A percentile compares a stretch with the other conserved stretches of the same genome.
Conservation (phyloP, 352 stramenopile species). For the Pythium biforme region DNA sequence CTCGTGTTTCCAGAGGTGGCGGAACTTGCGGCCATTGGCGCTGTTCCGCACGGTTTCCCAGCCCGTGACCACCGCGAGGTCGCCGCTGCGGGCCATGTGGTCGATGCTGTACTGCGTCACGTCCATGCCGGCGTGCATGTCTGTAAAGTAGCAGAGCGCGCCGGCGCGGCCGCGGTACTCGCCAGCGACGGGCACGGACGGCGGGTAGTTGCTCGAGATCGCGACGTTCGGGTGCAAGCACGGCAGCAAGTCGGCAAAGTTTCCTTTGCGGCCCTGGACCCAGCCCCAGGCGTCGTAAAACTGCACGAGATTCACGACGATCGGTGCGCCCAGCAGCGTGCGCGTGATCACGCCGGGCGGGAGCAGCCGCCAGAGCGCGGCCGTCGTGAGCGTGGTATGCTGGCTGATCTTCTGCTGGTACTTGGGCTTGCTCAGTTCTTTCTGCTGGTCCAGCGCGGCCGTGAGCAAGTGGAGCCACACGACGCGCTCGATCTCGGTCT, state of each 20-base stretch:
- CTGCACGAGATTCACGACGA: conserved; percentile 55
- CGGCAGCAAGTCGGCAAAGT: conserved; percentile 75
- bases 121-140: conserved; percentile 69
- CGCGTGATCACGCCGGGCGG: conserved; percentile 31
- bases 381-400: conserved; percentile 17
- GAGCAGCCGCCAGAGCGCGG: conserved; percentile 33
- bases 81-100: conserved; percentile 61
- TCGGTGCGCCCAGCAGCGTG: conserved; percentile 55
- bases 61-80: conserved; percentile 76
- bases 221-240: conserved; percentile 77
- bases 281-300: conserved; percentile 78
- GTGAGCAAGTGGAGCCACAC: conserved; percentile 73
- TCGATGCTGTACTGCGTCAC: conserved; percentile 69
- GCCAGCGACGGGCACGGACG: conserved; percentile 61
- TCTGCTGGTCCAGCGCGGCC: conserved; percentile 58
- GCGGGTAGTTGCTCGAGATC: conserved; percentile 76
- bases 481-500: conserved; percentile 74
- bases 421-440: conserved; percentile 38
- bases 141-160: conserved; percentile 69
- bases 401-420: conserved; percentile 10
- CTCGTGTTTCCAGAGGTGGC: conserved; percentile 83
- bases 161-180: conserved; percentile 67
- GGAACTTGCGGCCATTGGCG: conserved; percentile 66
- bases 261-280: conserved; percentile 72
- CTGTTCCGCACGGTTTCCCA: conserved; percentile 75